Evolutionary conservation across 129 eudicot genomes (phyloP).

Genomic region (Helichrysum umbraculigerum): DNA sequence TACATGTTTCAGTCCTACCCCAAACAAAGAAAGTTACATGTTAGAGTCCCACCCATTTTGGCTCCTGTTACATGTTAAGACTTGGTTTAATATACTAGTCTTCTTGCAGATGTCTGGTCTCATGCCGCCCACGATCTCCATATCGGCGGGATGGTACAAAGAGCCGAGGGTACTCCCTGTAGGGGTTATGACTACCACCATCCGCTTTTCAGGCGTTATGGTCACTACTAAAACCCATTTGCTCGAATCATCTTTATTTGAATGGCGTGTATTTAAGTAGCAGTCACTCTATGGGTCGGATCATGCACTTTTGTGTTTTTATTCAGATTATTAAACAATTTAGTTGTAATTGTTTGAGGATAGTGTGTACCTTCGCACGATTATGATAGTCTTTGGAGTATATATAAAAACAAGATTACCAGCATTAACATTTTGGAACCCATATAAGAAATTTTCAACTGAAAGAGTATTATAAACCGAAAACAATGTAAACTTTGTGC

Average conservation of each 20-base stretch:
- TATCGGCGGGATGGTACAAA: background rate
- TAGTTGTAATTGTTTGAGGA: too few relatives aligned
- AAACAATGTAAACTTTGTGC: background rate
- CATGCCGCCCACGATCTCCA: background rate
- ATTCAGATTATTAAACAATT: too few relatives aligned
- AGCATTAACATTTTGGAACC: background rate
- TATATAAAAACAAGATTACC: too few relatives aligned
- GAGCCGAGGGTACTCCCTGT: background rate
- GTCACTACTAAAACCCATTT: too few relatives aligned
- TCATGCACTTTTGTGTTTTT: too few relatives aligned
- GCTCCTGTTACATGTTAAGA: too few relatives aligned
- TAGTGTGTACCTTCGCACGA: too few relatives aligned
- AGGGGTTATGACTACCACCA: background rate
- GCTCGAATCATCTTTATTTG: too few relatives aligned
- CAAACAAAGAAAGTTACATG: background rate
- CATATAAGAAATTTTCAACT: background rate
- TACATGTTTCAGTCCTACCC: background rate
- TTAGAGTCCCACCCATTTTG: background rate
- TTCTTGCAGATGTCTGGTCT: conserved; percentile 4
- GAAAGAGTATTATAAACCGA: background rate
- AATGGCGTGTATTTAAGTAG: too few relatives aligned
- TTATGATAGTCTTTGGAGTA: too few relatives aligned
- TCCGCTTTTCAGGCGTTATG: background rate
- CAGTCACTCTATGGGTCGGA: too few relatives aligned
- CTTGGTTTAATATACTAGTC: background rate